Percentiles rank a stretch among this genome's conserved stretches.
phyloP scores from a whole-genome alignment of 441 rosid genomes.

The Omphalea diandra region DNA sequence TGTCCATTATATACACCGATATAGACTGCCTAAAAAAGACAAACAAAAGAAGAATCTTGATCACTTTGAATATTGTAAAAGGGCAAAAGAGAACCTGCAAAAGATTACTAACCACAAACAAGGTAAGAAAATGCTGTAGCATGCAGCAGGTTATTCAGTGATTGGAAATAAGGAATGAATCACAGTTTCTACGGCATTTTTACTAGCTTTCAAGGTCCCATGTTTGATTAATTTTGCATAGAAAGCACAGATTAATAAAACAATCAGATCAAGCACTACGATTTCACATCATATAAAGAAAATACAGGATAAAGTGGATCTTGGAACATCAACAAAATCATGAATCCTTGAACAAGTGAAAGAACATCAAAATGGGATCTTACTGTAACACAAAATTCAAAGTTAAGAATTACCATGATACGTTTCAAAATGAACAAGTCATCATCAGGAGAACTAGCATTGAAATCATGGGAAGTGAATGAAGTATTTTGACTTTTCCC shows the following conservation, averaged over 20 bases:
- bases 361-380: conserved; percentile 8
- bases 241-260: background rate
- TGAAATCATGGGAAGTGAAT: conserved; percentile 37
- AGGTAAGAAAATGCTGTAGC: background rate
- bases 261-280: background rate
- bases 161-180: background rate
- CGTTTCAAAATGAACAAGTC: conserved; percentile 81
- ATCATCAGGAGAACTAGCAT: conserved; percentile 43
- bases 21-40: background rate
- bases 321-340: background rate
- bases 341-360: background rate
- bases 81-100: background rate
- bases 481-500: conserved; percentile 41
- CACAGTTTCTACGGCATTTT: background rate
- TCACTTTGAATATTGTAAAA: background rate
- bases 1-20: background rate
- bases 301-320: background rate
- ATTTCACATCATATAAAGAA: background rate
- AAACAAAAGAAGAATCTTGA: background rate
- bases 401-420: conserved; percentile 61
- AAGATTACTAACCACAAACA: background rate
- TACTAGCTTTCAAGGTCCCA: background rate
- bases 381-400: background rate
- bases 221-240: background rate
- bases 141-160: background rate